Base-by-base conservation (phyloP, 805 yeast genomes). In the Barnettozyma botsteinii region DNA sequence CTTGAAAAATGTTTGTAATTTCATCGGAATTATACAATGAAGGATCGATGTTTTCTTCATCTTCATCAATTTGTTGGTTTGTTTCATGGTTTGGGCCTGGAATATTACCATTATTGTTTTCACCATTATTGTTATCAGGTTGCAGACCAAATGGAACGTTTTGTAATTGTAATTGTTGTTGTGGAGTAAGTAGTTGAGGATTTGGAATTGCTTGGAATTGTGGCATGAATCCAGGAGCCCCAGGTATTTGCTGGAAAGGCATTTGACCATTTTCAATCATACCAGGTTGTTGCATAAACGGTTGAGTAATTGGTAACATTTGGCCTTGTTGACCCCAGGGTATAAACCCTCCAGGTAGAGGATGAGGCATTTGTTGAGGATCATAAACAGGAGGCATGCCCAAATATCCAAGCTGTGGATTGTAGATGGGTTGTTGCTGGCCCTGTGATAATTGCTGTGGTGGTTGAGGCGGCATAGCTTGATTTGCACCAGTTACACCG, bases 401-500 rank as follows among this genome's bases (percentile, higher is more conserved):
- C 11, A 33, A 14, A 17, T 33, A 33, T n/a, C 35, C 28, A 11
- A 33, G 11, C 23, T 32, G 28, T 14, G 25, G 38, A n/a, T 10
- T 13, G 12, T 31, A 31, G 7, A 22, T 17, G 15, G 31, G 24
- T 5, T 11, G 34, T 7, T 33, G 38, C 13, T 20, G n/a, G n/a
- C n/a, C n/a, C n/a, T n/a, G 32, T 18, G 18, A 34, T 9, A 15
- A 37, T 8, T 31, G 33, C 17, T 15, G 35, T 14, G 31, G 42
- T 19, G 18, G 34, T 12, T 36, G 37, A 20, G 17, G 24, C 19
- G 17, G 35, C 27, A 28, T 3, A 15, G 43, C 32, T 11, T 18
- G 38, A 17, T 24, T 37, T 4, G 47, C 47, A 6, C 53, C 55
- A 15, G 46, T 46, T 15, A 38, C 43, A 24, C 52, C 54, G 38